Conservation (phyloP, 768 basidiomycete species). For the Sporobolomyces phaffii region DNA sequence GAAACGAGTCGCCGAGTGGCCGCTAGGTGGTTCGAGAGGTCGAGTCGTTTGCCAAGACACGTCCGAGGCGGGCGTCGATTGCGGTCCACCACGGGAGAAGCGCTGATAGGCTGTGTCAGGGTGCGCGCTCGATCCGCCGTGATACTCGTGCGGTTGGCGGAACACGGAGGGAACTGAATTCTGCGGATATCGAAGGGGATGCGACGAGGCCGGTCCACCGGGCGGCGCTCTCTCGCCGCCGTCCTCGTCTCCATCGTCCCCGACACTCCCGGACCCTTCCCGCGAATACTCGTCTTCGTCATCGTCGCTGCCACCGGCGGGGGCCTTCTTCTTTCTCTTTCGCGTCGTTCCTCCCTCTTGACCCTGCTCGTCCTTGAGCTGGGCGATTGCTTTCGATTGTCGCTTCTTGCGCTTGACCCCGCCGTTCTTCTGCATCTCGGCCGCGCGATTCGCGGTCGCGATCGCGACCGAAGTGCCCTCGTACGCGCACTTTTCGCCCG, state of each 20-base stretch:
- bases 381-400: neutral
- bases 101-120: neutral
- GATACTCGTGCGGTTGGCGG: neutral
- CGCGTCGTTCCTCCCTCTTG: neutral
- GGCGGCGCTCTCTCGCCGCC: too few species aligned
- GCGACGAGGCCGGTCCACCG: too few species aligned
- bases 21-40: neutral
- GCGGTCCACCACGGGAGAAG: neutral
- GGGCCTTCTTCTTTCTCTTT: neutral
- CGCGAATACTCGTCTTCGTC: neutral
- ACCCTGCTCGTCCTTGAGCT: neutral
- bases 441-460: constrained; percentile 20
- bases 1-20: neutral
- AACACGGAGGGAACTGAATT: neutral
- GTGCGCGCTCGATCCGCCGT: neutral
- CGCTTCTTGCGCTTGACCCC: constrained; percentile 1
- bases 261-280: neutral
- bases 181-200: too few species aligned
- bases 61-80: neutral
- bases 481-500: constrained; percentile 23
- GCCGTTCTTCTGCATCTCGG: constrained; percentile 6
- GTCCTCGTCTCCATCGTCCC: neutral
- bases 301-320: too few species aligned
- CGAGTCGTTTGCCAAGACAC: neutral
- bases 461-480: constrained; percentile 34